phyloP scores from a whole-genome alignment of 257 asterid genomes.

The Rehmannia glutinosa region DNA sequence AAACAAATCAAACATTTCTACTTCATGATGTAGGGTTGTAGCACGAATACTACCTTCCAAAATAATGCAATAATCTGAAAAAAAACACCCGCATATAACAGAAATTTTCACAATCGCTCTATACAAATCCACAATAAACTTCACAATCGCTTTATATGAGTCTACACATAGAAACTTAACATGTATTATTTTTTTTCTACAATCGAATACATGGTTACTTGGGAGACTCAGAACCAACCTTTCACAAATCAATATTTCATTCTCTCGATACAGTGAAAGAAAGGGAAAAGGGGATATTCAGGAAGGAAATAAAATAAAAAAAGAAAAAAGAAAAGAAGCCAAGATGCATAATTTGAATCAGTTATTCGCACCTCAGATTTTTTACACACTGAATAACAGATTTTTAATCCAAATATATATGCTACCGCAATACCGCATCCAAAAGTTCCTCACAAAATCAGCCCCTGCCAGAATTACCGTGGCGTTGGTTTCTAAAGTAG shows the following conservation, averaged over 20 bases:
- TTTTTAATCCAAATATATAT: constrained; percentile 5
- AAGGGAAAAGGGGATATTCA: background rate
- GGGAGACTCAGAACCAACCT: constrained; percentile 14
- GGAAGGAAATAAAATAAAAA: background rate
- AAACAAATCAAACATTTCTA: too few species aligned
- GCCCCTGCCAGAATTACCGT: constrained; percentile 59
- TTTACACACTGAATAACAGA: constrained; percentile 22
- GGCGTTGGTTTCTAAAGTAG: constrained; percentile 78
- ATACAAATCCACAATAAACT: background rate
- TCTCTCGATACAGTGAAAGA: constrained; percentile 9
- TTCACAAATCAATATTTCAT: constrained; percentile 20
- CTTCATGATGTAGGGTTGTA: too few species aligned
- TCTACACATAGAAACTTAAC: background rate
- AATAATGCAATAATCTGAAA: too few species aligned
- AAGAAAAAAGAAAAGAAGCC: constrained; percentile 4
- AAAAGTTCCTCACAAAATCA: constrained; percentile 29
- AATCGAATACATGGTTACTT: constrained; percentile 15
- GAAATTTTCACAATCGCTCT: background rate
- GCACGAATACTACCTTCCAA: too few species aligned
- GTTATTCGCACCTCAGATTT: constrained; percentile 19
- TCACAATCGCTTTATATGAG: background rate
- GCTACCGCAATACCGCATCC: constrained; percentile 4
- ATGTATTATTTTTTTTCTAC: constrained; percentile 21
- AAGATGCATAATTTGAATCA: constrained; percentile 14
- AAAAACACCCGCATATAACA: too few species aligned